These are phyloP conservation scores for Colletotrichum spaethianum DNA, from an alignment of 2,329 filamentous ascomycete genomes.

Conservation along the genomic window DNA sequence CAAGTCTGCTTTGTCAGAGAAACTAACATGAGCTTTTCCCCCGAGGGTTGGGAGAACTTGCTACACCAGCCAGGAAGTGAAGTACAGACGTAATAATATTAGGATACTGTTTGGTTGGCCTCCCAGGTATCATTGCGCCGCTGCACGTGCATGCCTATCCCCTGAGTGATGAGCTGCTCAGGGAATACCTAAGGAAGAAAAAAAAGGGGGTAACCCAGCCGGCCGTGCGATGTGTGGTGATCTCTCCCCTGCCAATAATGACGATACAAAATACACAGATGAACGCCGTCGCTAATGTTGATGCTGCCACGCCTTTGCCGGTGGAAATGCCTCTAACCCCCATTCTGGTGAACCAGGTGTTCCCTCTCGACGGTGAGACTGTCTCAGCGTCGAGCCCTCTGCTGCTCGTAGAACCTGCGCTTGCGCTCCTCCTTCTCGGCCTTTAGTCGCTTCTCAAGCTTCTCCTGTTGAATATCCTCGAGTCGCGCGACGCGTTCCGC, in stretches of 20 bases:
- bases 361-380: slow-evolving; percentile 27
- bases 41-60: not conserved
- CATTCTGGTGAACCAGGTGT: not conserved
- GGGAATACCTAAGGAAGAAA: not conserved
- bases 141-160: slow-evolving; percentile 1
- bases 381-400: slow-evolving; percentile 29
- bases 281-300: slow-evolving; percentile 59
- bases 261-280: slow-evolving; percentile 34
- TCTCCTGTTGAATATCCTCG: slow-evolving; percentile 77
- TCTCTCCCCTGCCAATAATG: slow-evolving; percentile 2
- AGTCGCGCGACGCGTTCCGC: slow-evolving; percentile 74
- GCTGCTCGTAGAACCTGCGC: slow-evolving; percentile 53
- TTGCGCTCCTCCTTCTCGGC: slow-evolving; percentile 73
- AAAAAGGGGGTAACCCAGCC: not conserved
- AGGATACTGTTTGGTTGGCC: slow-evolving; percentile 17
- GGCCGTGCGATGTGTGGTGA: not conserved
- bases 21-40: not conserved
- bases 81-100: slow-evolving; percentile 31
- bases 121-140: slow-evolving; percentile 27
- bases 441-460: slow-evolving; percentile 73
- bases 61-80: slow-evolving; percentile 9
- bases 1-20: not conserved
- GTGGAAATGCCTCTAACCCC: slow-evolving; percentile 27
- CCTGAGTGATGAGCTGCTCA: not conserved
- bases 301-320: slow-evolving; percentile 36